phyloP scores from a whole-genome alignment of 306 rosid species.

The Cucurbita maxima region DNA sequence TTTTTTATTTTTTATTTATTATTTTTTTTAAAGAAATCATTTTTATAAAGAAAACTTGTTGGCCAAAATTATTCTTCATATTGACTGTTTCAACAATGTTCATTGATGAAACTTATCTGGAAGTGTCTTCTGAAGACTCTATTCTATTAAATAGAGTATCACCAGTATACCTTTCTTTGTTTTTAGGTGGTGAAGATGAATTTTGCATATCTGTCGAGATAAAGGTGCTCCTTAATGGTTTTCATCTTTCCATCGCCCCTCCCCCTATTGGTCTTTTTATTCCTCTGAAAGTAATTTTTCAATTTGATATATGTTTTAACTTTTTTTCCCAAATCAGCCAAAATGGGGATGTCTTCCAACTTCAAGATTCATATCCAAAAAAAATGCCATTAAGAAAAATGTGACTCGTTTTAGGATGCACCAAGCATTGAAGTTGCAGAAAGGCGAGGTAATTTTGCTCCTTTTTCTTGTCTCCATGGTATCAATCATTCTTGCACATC shows the following conservation, averaged over 20 bases:
- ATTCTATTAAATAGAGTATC: background rate
- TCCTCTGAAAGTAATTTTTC: background rate
- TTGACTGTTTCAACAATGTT: background rate
- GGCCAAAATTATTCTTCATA: background rate
- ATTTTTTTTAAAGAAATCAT: background rate
- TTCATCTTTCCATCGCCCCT: background rate
- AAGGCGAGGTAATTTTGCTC: constrained; percentile 45
- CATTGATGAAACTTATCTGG: background rate
- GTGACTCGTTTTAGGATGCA: constrained; percentile 84
- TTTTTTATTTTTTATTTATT: background rate
- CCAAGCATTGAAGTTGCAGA: constrained; percentile 73
- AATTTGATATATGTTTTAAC: background rate
- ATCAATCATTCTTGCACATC: background rate
- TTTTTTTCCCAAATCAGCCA: constrained; percentile 36
- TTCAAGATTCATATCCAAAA: constrained; percentile 63
- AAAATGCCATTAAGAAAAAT: constrained; percentile 41
- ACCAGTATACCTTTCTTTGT: constrained; percentile 7
- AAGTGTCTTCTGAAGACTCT: background rate
- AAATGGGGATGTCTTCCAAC: constrained; percentile 79
- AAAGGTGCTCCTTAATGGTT: constrained; percentile 37
- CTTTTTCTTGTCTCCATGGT: background rate
- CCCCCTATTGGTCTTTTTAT: background rate
- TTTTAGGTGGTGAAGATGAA: constrained; percentile 39
- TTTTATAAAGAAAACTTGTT: background rate
- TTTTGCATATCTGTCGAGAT: constrained; percentile 76